Percentiles rank a stretch among this genome's conserved stretches.
These are phyloP conservation scores for Tolypocladium amazonense DNA, from an alignment of 2,329 filamentous ascomycete genomes.

Conservation along the genomic window DNA sequence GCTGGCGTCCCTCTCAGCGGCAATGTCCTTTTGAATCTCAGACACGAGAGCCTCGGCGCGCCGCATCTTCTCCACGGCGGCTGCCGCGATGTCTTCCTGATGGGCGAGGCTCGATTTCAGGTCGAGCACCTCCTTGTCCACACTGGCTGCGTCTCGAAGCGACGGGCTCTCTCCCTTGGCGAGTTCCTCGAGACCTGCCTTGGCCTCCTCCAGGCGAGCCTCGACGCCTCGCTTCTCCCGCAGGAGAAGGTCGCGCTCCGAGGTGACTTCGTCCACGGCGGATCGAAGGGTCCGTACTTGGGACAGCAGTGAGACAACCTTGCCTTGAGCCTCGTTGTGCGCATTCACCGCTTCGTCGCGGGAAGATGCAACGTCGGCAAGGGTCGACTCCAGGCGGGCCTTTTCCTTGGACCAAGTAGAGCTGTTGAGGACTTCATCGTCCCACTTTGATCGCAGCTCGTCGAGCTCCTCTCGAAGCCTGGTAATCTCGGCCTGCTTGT, in stretches of 20 bases:
- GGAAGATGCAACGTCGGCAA: slow-evolving; percentile 82
- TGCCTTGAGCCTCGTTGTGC: slow-evolving; percentile 89
- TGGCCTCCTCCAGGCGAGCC: slow-evolving; percentile 74
- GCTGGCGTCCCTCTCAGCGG: slow-evolving; percentile 71
- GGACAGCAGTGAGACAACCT: slow-evolving; percentile 80
- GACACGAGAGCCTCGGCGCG: slow-evolving; percentile 77
- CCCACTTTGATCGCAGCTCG: slow-evolving; percentile 91
- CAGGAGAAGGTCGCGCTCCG: slow-evolving; percentile 73
- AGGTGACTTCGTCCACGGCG: slow-evolving; percentile 73
- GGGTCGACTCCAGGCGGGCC: slow-evolving; percentile 75
- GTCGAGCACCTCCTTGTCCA: slow-evolving; percentile 82
- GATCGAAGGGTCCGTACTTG: slow-evolving; percentile 80
- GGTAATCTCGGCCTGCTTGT: slow-evolving; percentile 75
- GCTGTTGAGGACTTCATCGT: slow-evolving; percentile 94
- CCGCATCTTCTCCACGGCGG: slow-evolving; percentile 94
- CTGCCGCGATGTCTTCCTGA: slow-evolving; percentile 83
- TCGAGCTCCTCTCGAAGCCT: slow-evolving; percentile 93
- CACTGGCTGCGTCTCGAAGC: slow-evolving; percentile 77
- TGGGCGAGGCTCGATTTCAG: slow-evolving; percentile 83
- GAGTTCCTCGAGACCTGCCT: slow-evolving; percentile 78
- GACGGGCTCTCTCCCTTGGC: slow-evolving; percentile 76
- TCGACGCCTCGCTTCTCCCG: slow-evolving; percentile 90
- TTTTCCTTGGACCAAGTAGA: slow-evolving; percentile 99
- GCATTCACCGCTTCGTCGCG: slow-evolving; percentile 87
- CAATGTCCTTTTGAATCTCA: slow-evolving; percentile 90